These are phyloP conservation scores for Castanea mollissima DNA, from an alignment of 306 rosid genomes.

Conservation along the genomic window DNA sequence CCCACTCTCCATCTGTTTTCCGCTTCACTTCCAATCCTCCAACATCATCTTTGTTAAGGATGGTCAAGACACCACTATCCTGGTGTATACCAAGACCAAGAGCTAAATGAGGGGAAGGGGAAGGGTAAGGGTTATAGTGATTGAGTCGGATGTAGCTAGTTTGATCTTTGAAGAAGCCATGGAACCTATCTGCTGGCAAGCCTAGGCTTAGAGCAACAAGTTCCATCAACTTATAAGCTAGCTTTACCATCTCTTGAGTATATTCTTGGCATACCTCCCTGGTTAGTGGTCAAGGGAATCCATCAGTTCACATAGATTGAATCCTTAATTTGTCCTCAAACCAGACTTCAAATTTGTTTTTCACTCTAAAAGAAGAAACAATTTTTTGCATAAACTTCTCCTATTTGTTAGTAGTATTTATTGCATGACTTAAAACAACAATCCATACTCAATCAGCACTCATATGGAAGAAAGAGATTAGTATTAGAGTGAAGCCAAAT, in stretches of 20 bases:
- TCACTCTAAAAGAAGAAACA: not conserved
- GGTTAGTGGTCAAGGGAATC: not conserved
- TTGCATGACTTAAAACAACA: too few species aligned
- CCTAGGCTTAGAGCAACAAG: conserved; percentile 59
- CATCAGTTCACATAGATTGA: not conserved
- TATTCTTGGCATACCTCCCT: conserved; percentile 50
- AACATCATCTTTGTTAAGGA: too few species aligned
- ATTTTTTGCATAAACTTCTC: too few species aligned
- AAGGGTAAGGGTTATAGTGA: conserved; percentile 64
- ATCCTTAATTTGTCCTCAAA: not conserved
- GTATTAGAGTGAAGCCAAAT: too few species aligned
- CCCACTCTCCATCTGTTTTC: too few species aligned
- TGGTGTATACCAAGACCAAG: conserved; percentile 54
- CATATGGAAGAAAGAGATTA: too few species aligned
- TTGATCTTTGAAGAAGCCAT: conserved; percentile 46
- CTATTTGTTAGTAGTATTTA: too few species aligned
- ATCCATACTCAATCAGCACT: too few species aligned
- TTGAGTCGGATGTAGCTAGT: conserved; percentile 42
- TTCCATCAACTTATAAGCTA: conserved; percentile 49
- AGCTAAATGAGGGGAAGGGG: conserved; percentile 46
- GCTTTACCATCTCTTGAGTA: conserved; percentile 37
- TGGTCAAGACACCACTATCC: too few species aligned
- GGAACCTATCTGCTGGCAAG: conserved; percentile 41
- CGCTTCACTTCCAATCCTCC: too few species aligned
- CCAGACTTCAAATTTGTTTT: not conserved